A percentile compares a stretch with the other conserved stretches of the same genome.
Conservation (phyloP, 306 rosid species). For the Vigna radiata region DNA sequence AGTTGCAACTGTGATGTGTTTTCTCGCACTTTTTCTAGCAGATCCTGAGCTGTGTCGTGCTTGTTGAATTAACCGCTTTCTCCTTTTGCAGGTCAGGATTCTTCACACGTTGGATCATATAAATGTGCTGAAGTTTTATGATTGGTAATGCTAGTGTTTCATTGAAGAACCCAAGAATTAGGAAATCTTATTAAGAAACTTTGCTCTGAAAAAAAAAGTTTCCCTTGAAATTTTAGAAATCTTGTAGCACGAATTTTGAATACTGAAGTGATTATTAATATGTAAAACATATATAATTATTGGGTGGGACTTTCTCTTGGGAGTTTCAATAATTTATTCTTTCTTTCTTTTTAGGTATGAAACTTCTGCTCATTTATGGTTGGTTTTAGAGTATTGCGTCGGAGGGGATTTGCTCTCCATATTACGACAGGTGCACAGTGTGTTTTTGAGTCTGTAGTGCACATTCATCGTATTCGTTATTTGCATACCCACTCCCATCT, state of each 20-base stretch:
- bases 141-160: constrained; percentile 62
- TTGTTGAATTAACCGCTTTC: background rate
- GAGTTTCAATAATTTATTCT: background rate
- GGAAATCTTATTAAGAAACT: background rate
- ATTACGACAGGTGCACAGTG: constrained; percentile 72
- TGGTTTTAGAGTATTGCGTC: constrained; percentile 93
- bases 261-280: background rate
- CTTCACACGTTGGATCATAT: constrained; percentile 84
- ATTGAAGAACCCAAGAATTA: background rate
- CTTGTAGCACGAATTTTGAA: background rate
- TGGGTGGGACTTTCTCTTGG: background rate
- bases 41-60: constrained; percentile 36
- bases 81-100: constrained; percentile 77
- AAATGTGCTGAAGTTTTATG: constrained; percentile 80
- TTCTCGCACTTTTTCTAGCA: background rate
- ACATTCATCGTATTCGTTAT: background rate
- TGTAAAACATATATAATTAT: background rate
- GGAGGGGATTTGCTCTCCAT: constrained; percentile 92
- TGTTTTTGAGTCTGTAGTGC: constrained; percentile 16
- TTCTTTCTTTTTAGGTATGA: constrained; percentile 73
- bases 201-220: background rate
- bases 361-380: constrained; percentile 98
- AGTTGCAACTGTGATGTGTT: background rate
- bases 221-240: constrained; percentile 12
- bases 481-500: no score